Base-by-base conservation (phyloP, 805 yeast genomes). In the Candida palmyrensis region DNA sequence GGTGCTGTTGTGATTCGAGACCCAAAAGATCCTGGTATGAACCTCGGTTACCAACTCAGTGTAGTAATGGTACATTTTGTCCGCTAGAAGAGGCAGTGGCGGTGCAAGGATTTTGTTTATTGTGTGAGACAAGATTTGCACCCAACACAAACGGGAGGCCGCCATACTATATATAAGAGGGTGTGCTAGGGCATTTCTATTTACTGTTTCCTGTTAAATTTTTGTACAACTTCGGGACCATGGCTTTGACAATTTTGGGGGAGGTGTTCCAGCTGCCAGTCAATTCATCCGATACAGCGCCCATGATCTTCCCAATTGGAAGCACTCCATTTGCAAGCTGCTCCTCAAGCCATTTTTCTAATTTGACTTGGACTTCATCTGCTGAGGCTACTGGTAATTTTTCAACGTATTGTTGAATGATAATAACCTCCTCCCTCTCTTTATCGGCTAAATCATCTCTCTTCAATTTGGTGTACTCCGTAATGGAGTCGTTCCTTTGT, bases 381-480 rank as follows among this genome's bases (percentile, higher is more conserved):
- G 61, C 63, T 3, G 73, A 55, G 1, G 80, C 69, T 12, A 75
- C 69, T 6, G 77, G 75, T 15, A 78, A 50, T 18, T 53, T 43
- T 1, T 38, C 30, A 29, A 67, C 44, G 31, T 75, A 68, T 11
- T 48, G 43, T 18, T 66, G 43, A 26, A 79, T 62, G 21, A 75
- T 48, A 0, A 40, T 51, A 18, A 67, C 45, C 51, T 78, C 82
- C 13, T 53, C 48, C 15, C 50, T 43, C 53, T 79, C 85, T 34
- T 66, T 68, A n/a, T 63, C 70, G 1, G 68, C 79, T 38, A 78
- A 54, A 39, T 79, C 84, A 3, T 45, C 50, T 42, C 85, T 66
- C 7, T 60, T 51, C 32, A 71, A 71, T 12, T 55, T 52, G 9
- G 43, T 30, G 45, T 69, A 79, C 44, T 75, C 75, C 8, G 51